These are phyloP conservation scores for Cryptosporidium ryanae DNA, from an alignment of 169 alveolate species.

Conservation along the genomic window DNA sequence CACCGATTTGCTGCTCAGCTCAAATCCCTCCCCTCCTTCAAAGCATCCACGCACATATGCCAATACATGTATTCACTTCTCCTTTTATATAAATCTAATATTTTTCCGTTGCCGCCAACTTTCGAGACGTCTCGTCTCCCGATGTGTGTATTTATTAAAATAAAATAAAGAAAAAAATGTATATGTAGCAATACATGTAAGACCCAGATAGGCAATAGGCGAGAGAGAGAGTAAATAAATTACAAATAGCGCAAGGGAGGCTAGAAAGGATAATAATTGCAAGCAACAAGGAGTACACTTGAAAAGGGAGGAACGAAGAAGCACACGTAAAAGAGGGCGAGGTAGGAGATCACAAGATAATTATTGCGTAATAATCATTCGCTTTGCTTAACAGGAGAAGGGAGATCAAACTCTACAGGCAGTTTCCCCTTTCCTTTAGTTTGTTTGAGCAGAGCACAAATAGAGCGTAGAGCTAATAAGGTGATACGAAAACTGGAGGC, in stretches of 20 bases:
- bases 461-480: not conserved
- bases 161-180: constrained; percentile 12
- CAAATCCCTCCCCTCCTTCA: no score
- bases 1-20: no score
- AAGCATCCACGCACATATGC: no score
- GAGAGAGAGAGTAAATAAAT: not conserved
- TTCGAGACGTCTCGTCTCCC: constrained; percentile 62
- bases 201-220: not conserved
- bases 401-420: not conserved
- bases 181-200: constrained; percentile 34
- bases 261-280: not conserved
- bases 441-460: not conserved
- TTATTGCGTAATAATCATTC: not conserved
- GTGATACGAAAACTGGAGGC: not conserved
- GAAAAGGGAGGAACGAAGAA: no score
- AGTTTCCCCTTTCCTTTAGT: not conserved
- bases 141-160: constrained; percentile 38
- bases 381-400: not conserved
- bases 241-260: not conserved
- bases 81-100: no score
- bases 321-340: no score
- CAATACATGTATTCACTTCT: no score
- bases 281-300: not conserved
- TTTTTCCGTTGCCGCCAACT: constrained; percentile 21
- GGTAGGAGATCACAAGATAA: no score